These are phyloP conservation scores for Lichtheimia hyalospora DNA, from an alignment of 371 early-diverging fungal species.

Conservation along the genomic window DNA sequence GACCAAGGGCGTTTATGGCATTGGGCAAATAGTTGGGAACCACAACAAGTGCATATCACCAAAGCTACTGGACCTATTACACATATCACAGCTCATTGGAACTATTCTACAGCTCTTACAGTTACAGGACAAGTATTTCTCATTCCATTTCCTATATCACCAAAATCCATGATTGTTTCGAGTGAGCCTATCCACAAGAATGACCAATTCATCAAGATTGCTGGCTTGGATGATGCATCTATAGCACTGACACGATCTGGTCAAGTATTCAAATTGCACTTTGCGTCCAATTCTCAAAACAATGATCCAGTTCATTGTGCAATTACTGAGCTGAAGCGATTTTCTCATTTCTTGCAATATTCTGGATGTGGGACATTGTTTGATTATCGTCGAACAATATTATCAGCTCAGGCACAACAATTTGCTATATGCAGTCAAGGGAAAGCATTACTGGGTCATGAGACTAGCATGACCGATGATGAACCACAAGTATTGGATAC, in stretches of 20 bases:
- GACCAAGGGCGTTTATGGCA: conserved; percentile 31
- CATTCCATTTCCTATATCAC: conserved; percentile 21
- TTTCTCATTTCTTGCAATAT: no score
- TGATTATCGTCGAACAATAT: not conserved
- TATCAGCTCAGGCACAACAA: conserved; percentile 7
- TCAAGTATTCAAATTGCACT: conserved; percentile 8
- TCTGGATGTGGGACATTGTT: no score
- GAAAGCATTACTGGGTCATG: conserved; percentile 11
- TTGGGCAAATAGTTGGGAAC: conserved; percentile 27
- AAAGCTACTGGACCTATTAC: conserved; percentile 7
- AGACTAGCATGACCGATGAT: not conserved
- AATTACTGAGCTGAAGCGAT: no score
- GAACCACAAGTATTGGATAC: conserved; percentile 4
- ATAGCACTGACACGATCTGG: conserved; percentile 13
- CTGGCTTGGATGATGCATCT: conserved; percentile 10
- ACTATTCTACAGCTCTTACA: conserved; percentile 28
- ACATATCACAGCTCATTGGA: conserved; percentile 38
- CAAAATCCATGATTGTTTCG: not conserved
- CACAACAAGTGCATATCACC: conserved; percentile 18
- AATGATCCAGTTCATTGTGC: no score
- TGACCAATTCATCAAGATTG: conserved; percentile 9
- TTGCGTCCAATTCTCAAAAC: no score
- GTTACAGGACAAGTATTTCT: conserved; percentile 21
- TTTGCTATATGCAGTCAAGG: conserved; percentile 9
- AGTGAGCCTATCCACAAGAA: no score